Evolutionary conservation across 495 filamentous ascomycete genomes (phyloP).

Genomic region (Annulohypoxylon stygium): DNA sequence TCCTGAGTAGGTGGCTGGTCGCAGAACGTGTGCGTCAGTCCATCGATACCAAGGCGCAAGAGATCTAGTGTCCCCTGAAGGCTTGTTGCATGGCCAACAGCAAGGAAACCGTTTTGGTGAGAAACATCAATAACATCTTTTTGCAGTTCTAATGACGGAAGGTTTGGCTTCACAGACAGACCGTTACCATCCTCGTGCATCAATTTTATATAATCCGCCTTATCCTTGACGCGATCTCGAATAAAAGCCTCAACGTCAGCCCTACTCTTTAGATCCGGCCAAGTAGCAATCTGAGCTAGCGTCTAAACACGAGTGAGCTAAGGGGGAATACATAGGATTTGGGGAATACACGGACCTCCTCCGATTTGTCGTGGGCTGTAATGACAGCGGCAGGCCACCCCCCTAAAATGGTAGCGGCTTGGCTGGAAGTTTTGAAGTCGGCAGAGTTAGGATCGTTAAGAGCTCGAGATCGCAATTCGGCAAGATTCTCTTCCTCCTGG

Average conservation of each 20-base stretch:
- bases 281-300: conserved; percentile 7
- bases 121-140: conserved; percentile 21
- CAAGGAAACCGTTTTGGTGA: conserved; percentile 31
- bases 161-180: conserved; percentile 22
- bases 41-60: conserved; percentile 30
- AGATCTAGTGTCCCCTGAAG: conserved; percentile 36
- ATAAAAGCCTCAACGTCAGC: conserved; percentile 28
- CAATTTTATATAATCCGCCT: conserved; percentile 41
- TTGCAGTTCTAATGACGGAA: conserved; percentile 29
- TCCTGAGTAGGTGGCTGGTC: conserved; percentile 33
- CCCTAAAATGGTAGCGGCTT: conserved; percentile 26
- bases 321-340: neutral
- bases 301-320: conserved; percentile 21
- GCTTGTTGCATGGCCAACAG: conserved; percentile 34
- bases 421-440: conserved; percentile 39
- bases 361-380: conserved; percentile 21
- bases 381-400: conserved; percentile 36
- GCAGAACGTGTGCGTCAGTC: conserved; percentile 35
- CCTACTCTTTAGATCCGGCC: conserved; percentile 19
- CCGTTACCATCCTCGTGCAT: conserved; percentile 38
- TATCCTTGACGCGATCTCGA: conserved; percentile 27
- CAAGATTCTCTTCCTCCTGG: conserved; percentile 29
- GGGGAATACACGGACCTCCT: conserved; percentile 1
- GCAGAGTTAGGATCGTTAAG: conserved; percentile 20
- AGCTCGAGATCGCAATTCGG: conserved; percentile 17